Evolutionary conservation across 306 rosid species (phyloP), one percentile per base, ranked within the genome.

Genomic region (Fagus sylvatica): DNA sequence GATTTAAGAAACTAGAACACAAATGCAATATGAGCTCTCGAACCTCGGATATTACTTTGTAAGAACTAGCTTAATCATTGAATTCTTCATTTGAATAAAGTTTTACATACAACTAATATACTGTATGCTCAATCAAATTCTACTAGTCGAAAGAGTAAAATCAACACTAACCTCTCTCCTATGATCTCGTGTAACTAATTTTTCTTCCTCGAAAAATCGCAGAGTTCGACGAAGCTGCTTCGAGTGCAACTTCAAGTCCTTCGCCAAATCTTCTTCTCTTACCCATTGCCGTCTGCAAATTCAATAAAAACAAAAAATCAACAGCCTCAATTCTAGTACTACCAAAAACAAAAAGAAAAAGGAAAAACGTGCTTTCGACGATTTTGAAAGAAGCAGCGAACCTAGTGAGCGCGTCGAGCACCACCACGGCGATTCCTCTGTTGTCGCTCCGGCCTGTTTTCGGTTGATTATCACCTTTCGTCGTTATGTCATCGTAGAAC

Each of bases 351-450:
- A 46, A 34, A 74, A 46, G 28, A 32, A 41, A 76, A 28, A 10
- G 69, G 64, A 51, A 79, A 78, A 40, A 37, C 40, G 65, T 6
- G 42, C n/a, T 80, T 46, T 61, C 71, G 54, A 71, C 78, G 33
- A 28, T 12, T 36, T 56, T 11, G 64, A 32, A 39, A 64, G 74
- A 6, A 74, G 71, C 10, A 13, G 41, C 82, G 71, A 81, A 95
- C 99, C 99, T 93, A 0, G 98, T 85, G 76, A 95, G 97, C 9
- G 97, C 99, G 64, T 95, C 99, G n/a, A 95, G 99, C 22, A 95
- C 96, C 53, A 95, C 99, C n/a, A 95, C 99, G 30, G 98, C 98
- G n/a, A 95, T 91, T 73, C 99, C 99, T 37, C 99, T 80, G 73
- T 93, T 95, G 64, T 95, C 98, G 83, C 97, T 87, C 76, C 97